Evolutionary conservation across 139 green algal species (phyloP).

Genomic region (Coelastrella sp.): DNA sequence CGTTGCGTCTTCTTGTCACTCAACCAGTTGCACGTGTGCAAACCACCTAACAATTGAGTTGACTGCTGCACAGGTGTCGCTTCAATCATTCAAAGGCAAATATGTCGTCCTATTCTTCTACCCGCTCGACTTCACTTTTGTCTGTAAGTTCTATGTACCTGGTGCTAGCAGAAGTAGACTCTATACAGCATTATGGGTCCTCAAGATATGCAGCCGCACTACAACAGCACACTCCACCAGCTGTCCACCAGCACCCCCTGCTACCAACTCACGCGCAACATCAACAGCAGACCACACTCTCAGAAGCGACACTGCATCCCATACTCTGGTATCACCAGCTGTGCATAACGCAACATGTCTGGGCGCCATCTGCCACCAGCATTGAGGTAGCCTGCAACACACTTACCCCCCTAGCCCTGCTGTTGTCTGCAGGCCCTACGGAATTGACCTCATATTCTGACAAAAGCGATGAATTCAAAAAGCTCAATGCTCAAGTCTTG

Average conservation of each 20-base stretch:
- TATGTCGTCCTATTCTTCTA: conserved; percentile 38
- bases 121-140: conserved; percentile 31
- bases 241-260: neutral
- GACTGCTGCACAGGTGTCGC: neutral
- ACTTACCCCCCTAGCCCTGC: no score
- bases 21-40: neutral
- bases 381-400: no score
- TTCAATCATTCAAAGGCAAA: conserved; percentile 39
- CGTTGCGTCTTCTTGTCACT: no score
- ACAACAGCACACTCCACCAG: neutral
- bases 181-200: neutral
- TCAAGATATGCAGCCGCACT: neutral
- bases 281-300: no score
- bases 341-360: no score
- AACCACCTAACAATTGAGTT: neutral
- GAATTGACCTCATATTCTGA: conserved; percentile 45
- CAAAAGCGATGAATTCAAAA: conserved; percentile 37
- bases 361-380: no score
- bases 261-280: no score
- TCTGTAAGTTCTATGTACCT: conserved; percentile 22
- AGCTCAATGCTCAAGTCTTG: conserved; percentile 44
- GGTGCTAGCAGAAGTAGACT: no score
- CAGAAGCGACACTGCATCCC: no score
- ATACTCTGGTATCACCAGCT: no score
- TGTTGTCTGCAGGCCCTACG: conserved; percentile 22